Evolutionary conservation across 352 stramenopile genomes (phyloP), one percentile per base, ranked within the genome.

Genomic region (Elongisporangium senticosum): DNA sequence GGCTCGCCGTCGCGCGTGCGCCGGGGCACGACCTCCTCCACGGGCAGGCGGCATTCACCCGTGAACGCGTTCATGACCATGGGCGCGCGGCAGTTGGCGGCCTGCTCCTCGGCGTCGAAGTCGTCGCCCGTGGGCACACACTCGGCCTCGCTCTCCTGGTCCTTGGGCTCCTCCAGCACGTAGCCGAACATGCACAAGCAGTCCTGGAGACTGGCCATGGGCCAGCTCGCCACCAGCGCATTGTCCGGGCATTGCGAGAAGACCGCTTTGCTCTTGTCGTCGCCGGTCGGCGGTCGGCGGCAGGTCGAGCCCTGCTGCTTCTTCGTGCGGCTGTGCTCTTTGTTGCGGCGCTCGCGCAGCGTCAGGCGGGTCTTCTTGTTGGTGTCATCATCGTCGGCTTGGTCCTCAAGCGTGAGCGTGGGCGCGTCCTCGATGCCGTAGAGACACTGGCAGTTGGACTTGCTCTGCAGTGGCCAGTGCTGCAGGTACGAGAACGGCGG

Each of bases 391-490:
- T 59, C 55, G 2, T 58, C 58, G 7, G 48, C 57, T 47, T 65
- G 23, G 26, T 66, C 23, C 39, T 68, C 39, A 6, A 22, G 56
- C 49, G 56, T 52, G 50, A 49, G 51, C 7, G 58, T 55, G 19
- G 68, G 51, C 1, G 62, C 48, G 7, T 71, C 60, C 33, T 63
- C 51, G 28, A 86, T 64, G 2, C 80, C 80, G 51, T 88, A 88
- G 62, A 90, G 63, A 54, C 83, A 92, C 50, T 86, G 70, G 64
- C 83, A 92, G 43, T 89, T 92, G 20, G 71, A 67, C 21, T 75
- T 83, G 53, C 77, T 89, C 63, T 93, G 79, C 55, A 94, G 64
- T 39, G 83, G 83, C 85, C 85, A 94, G 33, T 84, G 82, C 8
- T 63, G 80, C 39, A 91, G 71, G 23, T 86, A 76, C 4, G 80